phyloP scores from a whole-genome alignment of 805 yeast genomes.

The Debaryomyces maramus region DNA sequence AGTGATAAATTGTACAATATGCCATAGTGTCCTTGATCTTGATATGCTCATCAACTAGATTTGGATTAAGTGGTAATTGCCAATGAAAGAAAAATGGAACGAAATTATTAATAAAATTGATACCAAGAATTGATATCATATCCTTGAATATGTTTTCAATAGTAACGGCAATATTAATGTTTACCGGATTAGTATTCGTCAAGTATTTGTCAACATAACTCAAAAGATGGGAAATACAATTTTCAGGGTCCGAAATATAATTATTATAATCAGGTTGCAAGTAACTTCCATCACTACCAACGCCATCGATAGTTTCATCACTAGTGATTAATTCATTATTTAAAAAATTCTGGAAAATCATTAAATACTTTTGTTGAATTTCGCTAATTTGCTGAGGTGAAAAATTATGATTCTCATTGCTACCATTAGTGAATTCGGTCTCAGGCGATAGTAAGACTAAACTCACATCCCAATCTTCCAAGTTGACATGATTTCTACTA shows the following conservation, averaged over 20 bases:
- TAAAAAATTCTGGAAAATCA: constrained; percentile 37
- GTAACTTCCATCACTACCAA: constrained; percentile 9
- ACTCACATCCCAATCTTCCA: constrained; percentile 45
- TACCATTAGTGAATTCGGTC: constrained; percentile 12
- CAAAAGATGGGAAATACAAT: constrained; percentile 41
- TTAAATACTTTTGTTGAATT: constrained; percentile 42
- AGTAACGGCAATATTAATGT: constrained; percentile 22
- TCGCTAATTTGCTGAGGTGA: constrained; percentile 24
- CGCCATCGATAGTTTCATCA: constrained; percentile 5
- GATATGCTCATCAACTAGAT: constrained; percentile 8
- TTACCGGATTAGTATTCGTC: constrained; percentile 20
- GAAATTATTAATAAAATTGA: constrained; percentile 47
- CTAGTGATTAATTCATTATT: constrained; percentile 25
- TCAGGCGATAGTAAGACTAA: constrained; percentile 30
- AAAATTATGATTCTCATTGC: constrained; percentile 13
- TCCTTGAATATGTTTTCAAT: constrained; percentile 23
- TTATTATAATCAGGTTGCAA: constrained; percentile 43
- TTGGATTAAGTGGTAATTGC: constrained; percentile 26
- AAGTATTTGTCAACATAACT: constrained; percentile 35
- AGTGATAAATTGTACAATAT: constrained; percentile 25
- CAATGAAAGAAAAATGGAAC: constrained; percentile 48
- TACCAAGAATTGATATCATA: constrained; percentile 39
- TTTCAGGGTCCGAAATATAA: constrained; percentile 42
- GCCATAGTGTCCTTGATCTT: constrained; percentile 34
- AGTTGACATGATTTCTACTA: constrained; percentile 42